These are phyloP conservation scores for Euryodendron excelsum DNA, from an alignment of 148 eudicot species.

Conservation along the genomic window DNA sequence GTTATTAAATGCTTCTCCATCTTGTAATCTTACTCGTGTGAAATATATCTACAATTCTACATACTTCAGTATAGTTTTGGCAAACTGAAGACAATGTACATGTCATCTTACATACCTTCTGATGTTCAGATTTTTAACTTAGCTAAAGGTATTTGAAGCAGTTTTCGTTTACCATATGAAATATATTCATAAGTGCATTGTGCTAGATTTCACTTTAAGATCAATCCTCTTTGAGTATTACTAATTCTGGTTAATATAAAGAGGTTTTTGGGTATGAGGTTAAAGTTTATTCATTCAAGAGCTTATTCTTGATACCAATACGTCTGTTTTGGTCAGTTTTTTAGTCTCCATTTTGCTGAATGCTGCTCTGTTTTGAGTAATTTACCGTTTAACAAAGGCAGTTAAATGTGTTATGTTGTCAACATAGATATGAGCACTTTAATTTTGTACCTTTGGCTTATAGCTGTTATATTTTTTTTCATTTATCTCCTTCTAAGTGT, in stretches of 20 bases:
- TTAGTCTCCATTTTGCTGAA: background rate
- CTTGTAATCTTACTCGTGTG: background rate
- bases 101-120: background rate
- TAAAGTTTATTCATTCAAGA: background rate
- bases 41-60: background rate
- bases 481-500: background rate
- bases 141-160: background rate
- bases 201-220: conserved; percentile 2
- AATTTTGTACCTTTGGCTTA: conserved; percentile 1
- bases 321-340: background rate
- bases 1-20: too few relatives aligned
- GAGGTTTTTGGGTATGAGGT: background rate
- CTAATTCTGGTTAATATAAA: background rate
- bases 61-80: background rate
- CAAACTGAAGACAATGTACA: background rate
- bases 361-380: conserved; percentile 11
- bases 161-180: background rate
- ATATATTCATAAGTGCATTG: background rate
- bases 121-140: too few relatives aligned
- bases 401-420: background rate
- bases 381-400: background rate
- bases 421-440: background rate
- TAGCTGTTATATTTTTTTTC: too few relatives aligned
- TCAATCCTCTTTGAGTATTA: background rate
- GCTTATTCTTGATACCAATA: background rate